phyloP scores from a whole-genome alignment of 331 rosid genomes.

The Telfairia occidentalis region DNA sequence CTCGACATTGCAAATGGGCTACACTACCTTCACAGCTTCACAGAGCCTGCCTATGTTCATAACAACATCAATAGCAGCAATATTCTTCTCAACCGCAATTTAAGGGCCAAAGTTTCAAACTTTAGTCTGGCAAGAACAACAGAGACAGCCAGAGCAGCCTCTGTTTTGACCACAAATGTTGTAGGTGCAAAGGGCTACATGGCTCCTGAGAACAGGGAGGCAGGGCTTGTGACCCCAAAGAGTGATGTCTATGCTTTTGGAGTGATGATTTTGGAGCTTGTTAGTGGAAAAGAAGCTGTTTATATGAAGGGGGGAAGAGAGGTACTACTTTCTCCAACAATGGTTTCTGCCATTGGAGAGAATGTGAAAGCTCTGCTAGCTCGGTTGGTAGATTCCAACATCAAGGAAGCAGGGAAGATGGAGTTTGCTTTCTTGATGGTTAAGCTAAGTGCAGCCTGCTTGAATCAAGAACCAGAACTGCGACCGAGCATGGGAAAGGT shows the following conservation, averaged over 20 bases:
- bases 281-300: constrained; percentile 35
- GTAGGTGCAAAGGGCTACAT: constrained; percentile 25
- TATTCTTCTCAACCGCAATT: constrained; percentile 34
- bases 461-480: constrained; percentile 33
- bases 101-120: constrained; percentile 52
- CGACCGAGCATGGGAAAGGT: constrained; percentile 49
- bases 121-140: constrained; percentile 38
- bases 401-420: constrained; percentile 20
- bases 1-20: constrained; percentile 64
- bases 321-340: constrained; percentile 25
- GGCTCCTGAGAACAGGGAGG: constrained; percentile 33
- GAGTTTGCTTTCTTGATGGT: constrained; percentile 22
- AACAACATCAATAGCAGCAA: constrained; percentile 38
- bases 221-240: constrained; percentile 32
- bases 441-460: constrained; percentile 39
- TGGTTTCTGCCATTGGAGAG: constrained; percentile 17
- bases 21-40: constrained; percentile 72
- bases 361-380: constrained; percentile 24
- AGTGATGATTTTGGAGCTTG: constrained; percentile 46
- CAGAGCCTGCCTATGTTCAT: constrained; percentile 51
- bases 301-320: constrained; percentile 25
- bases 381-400: constrained; percentile 32
- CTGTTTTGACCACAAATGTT: constrained; percentile 10
- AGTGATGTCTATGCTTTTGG: constrained; percentile 57
- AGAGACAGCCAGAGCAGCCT: constrained; percentile 4